Evolutionary conservation across 352 stramenopile species (phyloP).

Genomic region (Plasmopara muralis): DNA sequence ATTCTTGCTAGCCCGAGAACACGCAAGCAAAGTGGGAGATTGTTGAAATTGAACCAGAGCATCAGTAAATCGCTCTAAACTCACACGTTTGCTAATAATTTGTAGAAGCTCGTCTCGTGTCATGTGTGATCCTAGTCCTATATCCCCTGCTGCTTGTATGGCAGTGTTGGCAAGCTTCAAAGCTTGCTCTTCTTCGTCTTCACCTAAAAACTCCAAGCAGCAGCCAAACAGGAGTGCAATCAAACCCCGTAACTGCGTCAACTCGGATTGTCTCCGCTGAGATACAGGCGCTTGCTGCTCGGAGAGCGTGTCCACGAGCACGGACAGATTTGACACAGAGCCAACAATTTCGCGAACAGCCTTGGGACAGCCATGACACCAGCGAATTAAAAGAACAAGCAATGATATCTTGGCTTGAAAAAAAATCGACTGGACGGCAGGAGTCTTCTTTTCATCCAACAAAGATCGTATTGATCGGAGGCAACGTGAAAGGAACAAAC

Average conservation of each 20-base stretch:
- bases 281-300: conserved; percentile 5
- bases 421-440: conserved; percentile 25
- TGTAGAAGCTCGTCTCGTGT: conserved; percentile 58
- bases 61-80: conserved; percentile 60
- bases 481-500: conserved; percentile 58
- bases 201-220: conserved; percentile 50
- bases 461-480: conserved; percentile 31
- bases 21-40: conserved; percentile 36
- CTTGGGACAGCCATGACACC: conserved; percentile 50
- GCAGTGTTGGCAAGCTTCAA: conserved; percentile 17
- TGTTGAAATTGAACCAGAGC: conserved; percentile 64
- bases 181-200: conserved; percentile 24
- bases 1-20: conserved; percentile 30
- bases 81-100: conserved; percentile 58
- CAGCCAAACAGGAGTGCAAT: conserved; percentile 46
- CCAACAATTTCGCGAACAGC: conserved; percentile 51
- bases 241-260: conserved; percentile 35
- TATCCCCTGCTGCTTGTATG: conserved; percentile 7
- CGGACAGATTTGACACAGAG: conserved; percentile 50
- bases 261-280: conserved; percentile 14
- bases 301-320: conserved; percentile 36
- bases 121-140: conserved; percentile 23
- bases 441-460: conserved; percentile 1
- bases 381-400: conserved; percentile 48
- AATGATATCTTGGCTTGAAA: conserved; percentile 54